Percentiles rank a stretch among this genome's conserved stretches.
Evolutionary conservation across 73 alveolate genomes (phyloP).

Genomic region (Paramecium pentaurelia): DNA sequence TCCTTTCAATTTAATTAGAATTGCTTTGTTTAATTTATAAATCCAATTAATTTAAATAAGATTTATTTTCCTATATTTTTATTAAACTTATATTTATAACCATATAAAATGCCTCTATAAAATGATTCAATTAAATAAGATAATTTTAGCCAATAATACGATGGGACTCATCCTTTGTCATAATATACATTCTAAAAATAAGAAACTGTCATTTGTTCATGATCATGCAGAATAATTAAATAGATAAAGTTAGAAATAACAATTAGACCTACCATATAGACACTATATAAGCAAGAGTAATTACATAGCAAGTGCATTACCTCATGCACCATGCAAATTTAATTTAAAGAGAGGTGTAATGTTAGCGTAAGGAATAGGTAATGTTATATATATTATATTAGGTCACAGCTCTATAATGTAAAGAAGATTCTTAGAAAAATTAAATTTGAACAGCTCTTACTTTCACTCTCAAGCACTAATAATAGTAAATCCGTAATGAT

Average conservation of each 20-base stretch:
- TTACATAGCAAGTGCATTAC: constrained; percentile 4
- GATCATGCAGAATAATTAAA: background rate
- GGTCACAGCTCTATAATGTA: background rate
- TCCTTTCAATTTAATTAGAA: background rate
- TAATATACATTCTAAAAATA: background rate
- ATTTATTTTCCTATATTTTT: background rate
- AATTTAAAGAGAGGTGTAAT: background rate
- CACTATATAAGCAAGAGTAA: background rate
- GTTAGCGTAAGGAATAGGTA: background rate
- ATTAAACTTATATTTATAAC: background rate
- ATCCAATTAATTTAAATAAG: background rate
- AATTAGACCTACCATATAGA: constrained; percentile 20
- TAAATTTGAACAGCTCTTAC: background rate
- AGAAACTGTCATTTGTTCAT: background rate
- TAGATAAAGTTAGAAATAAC: background rate
- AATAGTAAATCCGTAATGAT: background rate
- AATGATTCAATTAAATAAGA: background rate
- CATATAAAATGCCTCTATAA: background rate
- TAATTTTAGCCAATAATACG: background rate
- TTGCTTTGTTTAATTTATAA: background rate
- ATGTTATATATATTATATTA: background rate
- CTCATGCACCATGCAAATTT: background rate
- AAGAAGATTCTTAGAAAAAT: background rate
- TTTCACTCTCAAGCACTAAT: background rate
- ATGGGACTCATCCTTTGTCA: constrained; percentile 20